A percentile compares a stretch with the other conserved stretches of the same genome.
phyloP scores from a whole-genome alignment of 805 yeast species.

The Metschnikowia picachoensis region DNA sequence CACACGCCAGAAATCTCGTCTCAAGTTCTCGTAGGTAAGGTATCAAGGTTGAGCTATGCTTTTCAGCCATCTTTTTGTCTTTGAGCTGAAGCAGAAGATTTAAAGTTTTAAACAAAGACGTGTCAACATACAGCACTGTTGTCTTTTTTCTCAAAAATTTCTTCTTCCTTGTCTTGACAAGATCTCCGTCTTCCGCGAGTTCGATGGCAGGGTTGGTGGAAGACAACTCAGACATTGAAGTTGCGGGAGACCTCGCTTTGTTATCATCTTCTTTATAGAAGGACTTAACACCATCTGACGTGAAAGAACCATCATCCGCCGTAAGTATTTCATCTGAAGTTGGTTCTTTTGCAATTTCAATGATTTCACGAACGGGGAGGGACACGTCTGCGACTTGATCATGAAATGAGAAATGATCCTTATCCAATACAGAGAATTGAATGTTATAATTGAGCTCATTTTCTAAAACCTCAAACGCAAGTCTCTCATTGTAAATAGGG shows the following conservation, averaged over 20 bases:
- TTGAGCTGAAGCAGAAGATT: slow-evolving; percentile 32
- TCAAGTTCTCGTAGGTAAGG: slow-evolving; percentile 58
- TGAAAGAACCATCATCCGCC: not conserved
- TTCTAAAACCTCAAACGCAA: slow-evolving; percentile 72
- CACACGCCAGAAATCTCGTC: slow-evolving; percentile 67
- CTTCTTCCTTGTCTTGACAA: slow-evolving; percentile 27
- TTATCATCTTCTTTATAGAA: not conserved
- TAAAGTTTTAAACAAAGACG: slow-evolving; percentile 41
- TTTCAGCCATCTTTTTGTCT: slow-evolving; percentile 30
- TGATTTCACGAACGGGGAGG: slow-evolving; percentile 52
- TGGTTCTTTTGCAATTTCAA: slow-evolving; percentile 29
- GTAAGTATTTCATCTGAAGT: not conserved
- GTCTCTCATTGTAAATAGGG: slow-evolving; percentile 76
- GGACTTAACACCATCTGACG: not conserved
- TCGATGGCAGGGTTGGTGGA: slow-evolving; percentile 18
- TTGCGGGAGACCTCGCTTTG: slow-evolving; percentile 2
- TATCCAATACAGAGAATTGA: slow-evolving; percentile 73
- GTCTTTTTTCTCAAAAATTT: slow-evolving; percentile 31
- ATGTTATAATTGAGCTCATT: slow-evolving; percentile 65
- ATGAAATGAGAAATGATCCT: slow-evolving; percentile 77
- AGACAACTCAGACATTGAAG: slow-evolving; percentile 10
- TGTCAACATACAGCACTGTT: slow-evolving; percentile 30
- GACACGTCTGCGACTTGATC: slow-evolving; percentile 73
- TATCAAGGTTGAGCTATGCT: slow-evolving; percentile 54
- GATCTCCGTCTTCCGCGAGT: slow-evolving; percentile 27